Base-by-base conservation (phyloP, 352 stramenopile species). In the Globisporangium spiculum region DNA sequence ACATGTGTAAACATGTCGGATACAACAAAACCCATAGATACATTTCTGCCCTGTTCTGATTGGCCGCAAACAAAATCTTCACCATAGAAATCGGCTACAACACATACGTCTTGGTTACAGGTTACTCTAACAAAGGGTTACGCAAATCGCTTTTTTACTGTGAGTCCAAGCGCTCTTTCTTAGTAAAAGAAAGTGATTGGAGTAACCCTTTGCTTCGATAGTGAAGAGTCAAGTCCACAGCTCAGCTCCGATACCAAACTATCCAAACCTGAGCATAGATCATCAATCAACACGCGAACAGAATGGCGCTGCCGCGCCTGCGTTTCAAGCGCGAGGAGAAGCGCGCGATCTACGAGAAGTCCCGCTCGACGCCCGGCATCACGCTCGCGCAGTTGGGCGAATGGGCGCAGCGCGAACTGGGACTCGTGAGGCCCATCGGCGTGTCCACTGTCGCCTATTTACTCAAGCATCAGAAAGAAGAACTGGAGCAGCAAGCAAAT, bases 261-360 rank as follows among this genome's bases (percentile, higher is more conserved):
- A 27, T 30, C 27, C 27, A 30, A 24, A 24, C 22, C 22, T 24
- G 27, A 36, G 32, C 4, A 36, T 3, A 36, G 27, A 36, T 36
- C 32, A 8, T 36, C 32, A 12, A 44, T 18, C 36, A 41, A 44
- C 36, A 18, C 36, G 4, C 55, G 30, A 14, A 16, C 41, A 48
- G 41, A 20, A 48, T 48, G 41, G 41, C 41, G 16, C 14, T n/a
- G 16, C 44, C 30, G 55, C 55, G 55, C 8, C 27, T 61, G 30
- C 55, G 55, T 16, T 52, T 66, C 18, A 55, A 27, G 30, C 30
- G 18, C 20, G 46, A 55, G 7, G 60, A 66, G 46, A 66, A 66
- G 60, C 46, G 53, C 46, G 24, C 53, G 48, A 58, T 66, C 46
- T 66, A 66, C 60, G 46, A 50, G 20, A 66, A 66, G 48, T 66